Evolutionary conservation across 192 early-diverging fungal genomes (phyloP).

Genomic region (Coemansia sp.): DNA sequence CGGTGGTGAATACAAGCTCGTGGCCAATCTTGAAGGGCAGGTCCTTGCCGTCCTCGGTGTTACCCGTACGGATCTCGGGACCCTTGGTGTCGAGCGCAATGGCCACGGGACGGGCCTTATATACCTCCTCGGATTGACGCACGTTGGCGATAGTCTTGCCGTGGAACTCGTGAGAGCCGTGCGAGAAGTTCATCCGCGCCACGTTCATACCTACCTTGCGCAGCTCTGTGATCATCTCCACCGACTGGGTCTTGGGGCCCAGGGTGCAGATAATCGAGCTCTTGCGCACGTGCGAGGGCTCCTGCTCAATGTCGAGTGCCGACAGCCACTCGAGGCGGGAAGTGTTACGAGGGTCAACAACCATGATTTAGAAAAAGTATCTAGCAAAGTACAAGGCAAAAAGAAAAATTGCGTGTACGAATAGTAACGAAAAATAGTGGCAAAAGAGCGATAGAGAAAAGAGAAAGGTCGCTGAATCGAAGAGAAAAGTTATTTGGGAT

Average conservation of each 20-base stretch:
- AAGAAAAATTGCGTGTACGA: conserved; percentile 6
- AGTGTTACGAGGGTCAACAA: conserved; percentile 56
- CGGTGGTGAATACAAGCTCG: conserved; percentile 74
- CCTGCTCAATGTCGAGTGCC: conserved; percentile 60
- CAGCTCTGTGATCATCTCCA: conserved; percentile 68
- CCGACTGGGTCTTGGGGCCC: conserved; percentile 75
- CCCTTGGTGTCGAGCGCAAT: conserved; percentile 87
- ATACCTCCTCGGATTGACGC: conserved; percentile 52
- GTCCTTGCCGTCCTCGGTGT: conserved; percentile 72
- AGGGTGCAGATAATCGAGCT: conserved; percentile 84
- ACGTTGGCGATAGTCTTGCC: conserved; percentile 72
- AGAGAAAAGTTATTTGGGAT: conserved; percentile 1
- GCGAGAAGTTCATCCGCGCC: conserved; percentile 78
- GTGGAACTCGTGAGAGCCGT: conserved; percentile 72
- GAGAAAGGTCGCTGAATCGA: background rate
- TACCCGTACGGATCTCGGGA: conserved; percentile 85
- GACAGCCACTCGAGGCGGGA: conserved; percentile 74
- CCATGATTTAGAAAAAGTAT: conserved; percentile 15
- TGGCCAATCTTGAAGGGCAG: conserved; percentile 74
- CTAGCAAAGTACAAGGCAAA: background rate
- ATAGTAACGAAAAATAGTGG: background rate
- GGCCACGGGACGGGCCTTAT: conserved; percentile 55
- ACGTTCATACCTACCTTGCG: conserved; percentile 81
- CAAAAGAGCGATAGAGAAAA: background rate
- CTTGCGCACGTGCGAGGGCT: conserved; percentile 64